A percentile compares a stretch with the other conserved stretches of the same genome.
Evolutionary conservation across 495 filamentous ascomycete genomes (phyloP).

Genomic region (Penicillium bovifimosum): DNA sequence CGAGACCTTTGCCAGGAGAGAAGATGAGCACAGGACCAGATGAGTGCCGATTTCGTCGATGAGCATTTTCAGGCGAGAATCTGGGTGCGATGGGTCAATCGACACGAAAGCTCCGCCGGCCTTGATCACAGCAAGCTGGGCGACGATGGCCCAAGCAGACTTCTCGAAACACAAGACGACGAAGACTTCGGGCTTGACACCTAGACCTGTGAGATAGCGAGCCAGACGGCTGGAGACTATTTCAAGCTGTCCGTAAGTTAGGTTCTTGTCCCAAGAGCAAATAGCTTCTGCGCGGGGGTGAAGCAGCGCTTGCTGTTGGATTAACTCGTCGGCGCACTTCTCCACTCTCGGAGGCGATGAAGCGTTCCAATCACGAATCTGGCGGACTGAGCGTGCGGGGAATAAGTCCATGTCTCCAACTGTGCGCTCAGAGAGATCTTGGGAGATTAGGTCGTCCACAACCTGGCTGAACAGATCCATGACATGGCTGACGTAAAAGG

Average conservation of each 20-base stretch:
- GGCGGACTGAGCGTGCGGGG: constrained; percentile 23
- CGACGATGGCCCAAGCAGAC: constrained; percentile 48
- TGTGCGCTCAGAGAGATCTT: constrained; percentile 15
- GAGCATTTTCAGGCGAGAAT: constrained; percentile 48
- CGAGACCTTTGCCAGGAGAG: constrained; percentile 26
- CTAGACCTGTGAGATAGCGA: constrained; percentile 32
- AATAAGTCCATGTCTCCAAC: constrained; percentile 33
- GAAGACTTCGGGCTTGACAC: constrained; percentile 38
- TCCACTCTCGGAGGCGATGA: constrained; percentile 26
- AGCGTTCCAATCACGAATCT: constrained; percentile 37
- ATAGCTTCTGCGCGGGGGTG: constrained; percentile 36
- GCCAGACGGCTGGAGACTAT: constrained; percentile 31
- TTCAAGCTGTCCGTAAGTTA: constrained; percentile 45
- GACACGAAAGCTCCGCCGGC: constrained; percentile 56
- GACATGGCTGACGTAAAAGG: constrained; percentile 31
- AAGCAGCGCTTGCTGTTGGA: constrained; percentile 32
- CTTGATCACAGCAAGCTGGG: constrained; percentile 51
- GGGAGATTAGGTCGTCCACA: constrained; percentile 33
- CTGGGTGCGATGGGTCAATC: constrained; percentile 53
- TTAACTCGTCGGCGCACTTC: constrained; percentile 45
- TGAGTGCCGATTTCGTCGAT: constrained; percentile 43
- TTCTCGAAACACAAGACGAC: constrained; percentile 56
- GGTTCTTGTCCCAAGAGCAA: constrained; percentile 44
- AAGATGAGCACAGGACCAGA: constrained; percentile 36
- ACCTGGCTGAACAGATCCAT: constrained; percentile 38